Conservation (phyloP, 169 alveolate species). For the Cryptosporidium sp. region DNA sequence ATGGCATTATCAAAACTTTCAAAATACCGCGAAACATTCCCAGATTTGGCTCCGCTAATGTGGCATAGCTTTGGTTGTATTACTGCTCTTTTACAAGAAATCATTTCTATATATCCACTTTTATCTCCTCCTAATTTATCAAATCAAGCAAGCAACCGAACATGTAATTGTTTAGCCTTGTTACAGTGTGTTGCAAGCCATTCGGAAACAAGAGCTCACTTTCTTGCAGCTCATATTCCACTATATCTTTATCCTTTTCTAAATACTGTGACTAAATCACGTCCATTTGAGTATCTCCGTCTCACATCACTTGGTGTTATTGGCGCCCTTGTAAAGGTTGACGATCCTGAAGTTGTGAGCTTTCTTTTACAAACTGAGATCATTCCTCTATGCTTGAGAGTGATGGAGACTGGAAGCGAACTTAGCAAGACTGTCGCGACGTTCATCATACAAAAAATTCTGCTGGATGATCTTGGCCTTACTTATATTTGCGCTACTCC, state of each 20-base stretch:
- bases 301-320: constrained; percentile 99
- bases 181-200: constrained; percentile 98
- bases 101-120: constrained; percentile 88
- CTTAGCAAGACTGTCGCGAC: constrained; percentile 98
- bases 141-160: constrained; percentile 93
- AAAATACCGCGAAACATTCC: constrained; percentile 89
- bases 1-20: constrained; percentile 95
- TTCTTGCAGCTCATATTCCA: constrained; percentile 97
- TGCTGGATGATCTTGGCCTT: constrained; percentile 96
- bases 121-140: constrained; percentile 95
- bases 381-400: constrained; percentile 97
- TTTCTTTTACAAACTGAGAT: constrained; percentile 96
- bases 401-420: constrained; percentile 99
- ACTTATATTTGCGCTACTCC: constrained; percentile 96
- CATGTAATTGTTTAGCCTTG: constrained; percentile 98
- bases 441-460: constrained; percentile 97
- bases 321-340: constrained; percentile 99
- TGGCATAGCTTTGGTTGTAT: constrained; percentile 99
- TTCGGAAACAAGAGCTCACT: constrained; percentile 95
- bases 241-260: constrained; percentile 97
- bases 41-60: constrained; percentile 96
- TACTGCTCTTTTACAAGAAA: constrained; percentile 95
- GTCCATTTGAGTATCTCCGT: constrained; percentile 97
- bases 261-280: constrained; percentile 93
- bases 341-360: constrained; percentile 96